Percentiles rank a stretch among this genome's conserved stretches.
Conservation (phyloP, 306 rosid species). For the Luffa acutangula region DNA sequence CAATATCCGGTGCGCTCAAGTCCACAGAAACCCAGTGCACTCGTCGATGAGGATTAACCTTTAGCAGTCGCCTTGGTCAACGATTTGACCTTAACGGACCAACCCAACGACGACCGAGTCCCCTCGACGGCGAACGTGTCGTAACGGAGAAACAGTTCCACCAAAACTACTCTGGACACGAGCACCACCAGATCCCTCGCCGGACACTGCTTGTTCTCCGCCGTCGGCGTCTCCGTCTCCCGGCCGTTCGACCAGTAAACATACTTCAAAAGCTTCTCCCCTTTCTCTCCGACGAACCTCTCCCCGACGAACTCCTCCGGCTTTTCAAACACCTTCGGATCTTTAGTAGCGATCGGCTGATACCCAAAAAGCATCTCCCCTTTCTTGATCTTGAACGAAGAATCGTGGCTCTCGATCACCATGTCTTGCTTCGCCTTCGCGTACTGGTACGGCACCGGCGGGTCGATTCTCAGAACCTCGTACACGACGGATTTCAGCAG, state of each 20-base stretch:
- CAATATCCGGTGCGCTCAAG: neutral
- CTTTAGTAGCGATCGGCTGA: conserved; percentile 60
- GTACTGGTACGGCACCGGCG: conserved; percentile 67
- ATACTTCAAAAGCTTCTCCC: conserved; percentile 35
- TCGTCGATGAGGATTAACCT: neutral
- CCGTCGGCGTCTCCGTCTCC: conserved; percentile 35
- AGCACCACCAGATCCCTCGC: conserved; percentile 47
- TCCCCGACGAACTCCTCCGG: conserved; percentile 35
- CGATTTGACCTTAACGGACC: conserved; percentile 30
- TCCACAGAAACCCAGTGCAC: neutral
- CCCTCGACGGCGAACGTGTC: conserved; percentile 37
- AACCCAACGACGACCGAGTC: conserved; percentile 25
- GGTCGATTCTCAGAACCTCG: conserved; percentile 54
- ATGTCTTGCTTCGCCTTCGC: conserved; percentile 55
- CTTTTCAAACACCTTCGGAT: conserved; percentile 37
- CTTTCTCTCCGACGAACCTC: conserved; percentile 22
- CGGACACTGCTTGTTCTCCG: conserved; percentile 52
- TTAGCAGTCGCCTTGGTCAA: conserved; percentile 24
- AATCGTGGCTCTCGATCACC: conserved; percentile 44
- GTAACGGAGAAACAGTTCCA: conserved; percentile 46
- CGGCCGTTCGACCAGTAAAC: conserved; percentile 59
- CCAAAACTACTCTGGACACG: conserved; percentile 33
- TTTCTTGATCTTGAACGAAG: conserved; percentile 45
- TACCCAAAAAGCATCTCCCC: conserved; percentile 72
- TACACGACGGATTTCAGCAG: conserved; percentile 53